phyloP scores from a whole-genome alignment of 2,329 filamentous ascomycete genomes.

The Ceratocystiopsis minuta region DNA sequence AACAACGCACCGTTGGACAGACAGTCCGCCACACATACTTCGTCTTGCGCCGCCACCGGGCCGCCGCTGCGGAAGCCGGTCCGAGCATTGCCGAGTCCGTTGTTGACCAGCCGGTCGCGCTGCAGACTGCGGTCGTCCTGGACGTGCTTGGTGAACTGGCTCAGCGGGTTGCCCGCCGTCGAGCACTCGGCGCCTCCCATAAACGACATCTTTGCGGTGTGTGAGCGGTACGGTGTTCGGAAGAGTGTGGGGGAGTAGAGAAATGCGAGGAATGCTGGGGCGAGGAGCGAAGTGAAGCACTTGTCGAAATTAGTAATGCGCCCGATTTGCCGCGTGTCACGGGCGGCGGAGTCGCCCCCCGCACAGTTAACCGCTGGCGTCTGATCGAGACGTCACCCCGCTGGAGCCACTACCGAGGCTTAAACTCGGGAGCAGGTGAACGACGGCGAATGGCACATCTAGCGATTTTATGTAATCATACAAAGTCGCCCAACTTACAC shows the following conservation, averaged over 20 bases:
- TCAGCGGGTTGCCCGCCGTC: slow-evolving; percentile 84
- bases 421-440: too few relatives aligned
- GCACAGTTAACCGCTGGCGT: too few relatives aligned
- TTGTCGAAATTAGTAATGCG: background rate
- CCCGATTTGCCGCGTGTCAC: background rate
- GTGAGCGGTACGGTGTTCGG: background rate
- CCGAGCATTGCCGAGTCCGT: slow-evolving; percentile 50
- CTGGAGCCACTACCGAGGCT: too few relatives aligned
- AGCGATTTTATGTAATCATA: too few relatives aligned
- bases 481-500: too few relatives aligned
- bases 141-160: slow-evolving; percentile 93
- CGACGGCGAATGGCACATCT: too few relatives aligned
- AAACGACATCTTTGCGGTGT: slow-evolving; percentile 63
- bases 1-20: background rate
- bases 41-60: slow-evolving; percentile 54
- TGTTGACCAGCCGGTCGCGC: slow-evolving; percentile 68
- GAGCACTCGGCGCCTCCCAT: slow-evolving; percentile 93
- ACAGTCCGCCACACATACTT: slow-evolving; percentile 26
- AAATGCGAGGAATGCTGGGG: background rate
- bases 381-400: too few relatives aligned
- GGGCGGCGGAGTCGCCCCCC: too few relatives aligned
- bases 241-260: background rate
- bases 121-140: slow-evolving; percentile 92
- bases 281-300: background rate
- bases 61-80: slow-evolving; percentile 61